Base-by-base conservation (phyloP, 1,284 basidiomycete genomes). In the Farysia itapuensis region DNA sequence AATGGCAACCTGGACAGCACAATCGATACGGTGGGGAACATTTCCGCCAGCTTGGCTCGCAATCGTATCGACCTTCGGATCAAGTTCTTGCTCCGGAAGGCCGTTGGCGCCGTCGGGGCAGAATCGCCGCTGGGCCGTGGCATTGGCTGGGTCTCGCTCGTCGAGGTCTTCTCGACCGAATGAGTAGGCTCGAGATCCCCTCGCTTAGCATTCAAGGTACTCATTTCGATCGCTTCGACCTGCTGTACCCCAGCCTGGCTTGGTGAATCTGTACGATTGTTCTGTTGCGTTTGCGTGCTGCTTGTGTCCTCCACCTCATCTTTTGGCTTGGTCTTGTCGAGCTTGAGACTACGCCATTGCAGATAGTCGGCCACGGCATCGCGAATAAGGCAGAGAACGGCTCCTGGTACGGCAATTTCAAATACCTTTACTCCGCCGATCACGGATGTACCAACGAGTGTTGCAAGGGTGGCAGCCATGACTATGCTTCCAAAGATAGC, bases 351-450 rank as follows among this genome's bases (percentile, higher is more conserved):
- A 0, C 43, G 24, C 40, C 58, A 57, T 23, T 66, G 45, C 16
- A 67, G 42, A 21, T 74, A 53, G 59, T 85, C 81, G 68, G 86
- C 83, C 81, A 82, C 82, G 2, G 86, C 64, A 69, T 92, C 89
- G 36, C 86, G 83, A 2, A 83, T 38, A 32, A 90, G 81, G 72
- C 90, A 89, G 39, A 84, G 75, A 1, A 83, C 75, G 0, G 91
- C 92, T 24, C 92, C 91, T 0, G 94, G 92, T n/a, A 90, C 81
- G 1, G 86, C 89, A 35, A 97, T 86, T 78, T 74, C 67, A 56
- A 81, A 82, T 3, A 83, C 90, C 41, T 82, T 79, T 43, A 81
- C 80, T 32, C 77, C 81, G 21, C 79, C 77, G 0, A 83, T 77
- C 25, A 79, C 78, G 58, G 79, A 83, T 43, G 84, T 83, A 1